Percentiles rank a stretch among this genome's conserved stretches.
Evolutionary conservation across 1,284 basidiomycete species (phyloP).

Genomic region (Farysia itapuensis): DNA sequence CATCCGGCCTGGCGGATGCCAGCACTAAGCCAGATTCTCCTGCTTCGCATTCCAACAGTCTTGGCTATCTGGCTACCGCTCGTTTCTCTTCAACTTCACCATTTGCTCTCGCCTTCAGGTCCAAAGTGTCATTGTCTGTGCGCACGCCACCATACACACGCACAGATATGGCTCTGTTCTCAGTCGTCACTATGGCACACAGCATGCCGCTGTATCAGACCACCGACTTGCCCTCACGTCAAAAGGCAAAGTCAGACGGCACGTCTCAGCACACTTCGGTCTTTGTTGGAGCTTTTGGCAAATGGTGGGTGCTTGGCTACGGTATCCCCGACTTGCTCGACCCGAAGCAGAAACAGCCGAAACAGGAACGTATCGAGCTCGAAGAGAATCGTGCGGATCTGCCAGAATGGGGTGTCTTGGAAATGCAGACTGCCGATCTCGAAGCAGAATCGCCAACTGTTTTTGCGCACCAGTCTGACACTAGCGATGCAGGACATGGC

Average conservation of each 20-base stretch:
- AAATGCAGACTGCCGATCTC: conserved; percentile 58
- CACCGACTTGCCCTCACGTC: conserved; percentile 3
- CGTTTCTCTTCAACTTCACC: conserved; percentile 30
- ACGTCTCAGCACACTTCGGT: conserved; percentile 67
- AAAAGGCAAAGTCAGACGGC: conserved; percentile 1
- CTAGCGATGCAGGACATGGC: conserved; percentile 1
- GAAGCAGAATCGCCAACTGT: conserved; percentile 14
- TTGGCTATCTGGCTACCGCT: not conserved
- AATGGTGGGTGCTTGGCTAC: conserved; percentile 78
- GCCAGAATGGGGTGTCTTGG: conserved; percentile 67
- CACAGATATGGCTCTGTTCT: conserved; percentile 79
- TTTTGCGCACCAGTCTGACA: conserved; percentile 8
- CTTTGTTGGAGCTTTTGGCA: conserved; percentile 83
- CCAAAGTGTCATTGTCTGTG: conserved; percentile 72
- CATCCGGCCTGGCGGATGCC: no score
- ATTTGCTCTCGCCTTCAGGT: conserved; percentile 71
- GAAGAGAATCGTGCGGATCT: conserved; percentile 72
- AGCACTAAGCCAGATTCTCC: no score
- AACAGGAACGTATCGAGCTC: conserved; percentile 60
- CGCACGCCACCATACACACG: conserved; percentile 89
- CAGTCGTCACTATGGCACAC: conserved; percentile 69
- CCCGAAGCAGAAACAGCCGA: conserved; percentile 65
- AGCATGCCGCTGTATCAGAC: conserved; percentile 20
- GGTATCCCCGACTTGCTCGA: conserved; percentile 19
- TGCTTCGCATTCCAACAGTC: not conserved